These are phyloP conservation scores for Sanguinoderma infundibulare DNA, from an alignment of 1,284 basidiomycete genomes.

Conservation along the genomic window DNA sequence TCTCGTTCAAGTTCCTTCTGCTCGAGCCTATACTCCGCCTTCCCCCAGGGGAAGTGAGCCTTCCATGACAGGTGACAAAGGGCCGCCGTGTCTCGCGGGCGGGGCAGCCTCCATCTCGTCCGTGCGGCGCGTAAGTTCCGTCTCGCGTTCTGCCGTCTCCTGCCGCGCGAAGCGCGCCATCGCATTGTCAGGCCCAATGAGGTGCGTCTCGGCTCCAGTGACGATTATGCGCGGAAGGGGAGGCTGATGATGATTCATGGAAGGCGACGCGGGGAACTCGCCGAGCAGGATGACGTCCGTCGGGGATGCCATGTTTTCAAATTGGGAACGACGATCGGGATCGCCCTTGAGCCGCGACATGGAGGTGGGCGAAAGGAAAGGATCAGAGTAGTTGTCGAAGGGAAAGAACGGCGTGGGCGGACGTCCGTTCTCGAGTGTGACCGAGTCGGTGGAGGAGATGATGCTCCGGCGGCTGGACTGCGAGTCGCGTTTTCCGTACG, in stretches of 20 bases:
- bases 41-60: neutral
- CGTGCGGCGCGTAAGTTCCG: conserved; percentile 16
- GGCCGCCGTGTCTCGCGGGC: neutral
- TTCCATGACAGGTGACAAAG: neutral
- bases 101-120: conserved; percentile 12
- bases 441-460: conserved; percentile 1
- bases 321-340: neutral
- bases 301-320: neutral
- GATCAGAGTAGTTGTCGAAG: neutral
- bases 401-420: neutral
- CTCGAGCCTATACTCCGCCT: neutral
- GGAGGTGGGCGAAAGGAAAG: neutral
- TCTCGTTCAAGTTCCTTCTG: too few species aligned
- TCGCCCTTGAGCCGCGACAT: neutral
- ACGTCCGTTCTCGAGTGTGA: neutral
- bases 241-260: neutral
- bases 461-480: neutral
- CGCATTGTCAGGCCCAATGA: conserved; percentile 21
- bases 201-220: conserved; percentile 10
- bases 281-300: conserved; percentile 12
- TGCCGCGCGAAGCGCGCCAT: conserved; percentile 18
- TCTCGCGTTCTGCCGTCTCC: conserved; percentile 14
- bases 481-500: conserved; percentile 5
- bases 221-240: conserved; percentile 8
- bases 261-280: conserved; percentile 1